Conservation (phyloP, 1,284 basidiomycete species). For the Pholiota adiposa region DNA sequence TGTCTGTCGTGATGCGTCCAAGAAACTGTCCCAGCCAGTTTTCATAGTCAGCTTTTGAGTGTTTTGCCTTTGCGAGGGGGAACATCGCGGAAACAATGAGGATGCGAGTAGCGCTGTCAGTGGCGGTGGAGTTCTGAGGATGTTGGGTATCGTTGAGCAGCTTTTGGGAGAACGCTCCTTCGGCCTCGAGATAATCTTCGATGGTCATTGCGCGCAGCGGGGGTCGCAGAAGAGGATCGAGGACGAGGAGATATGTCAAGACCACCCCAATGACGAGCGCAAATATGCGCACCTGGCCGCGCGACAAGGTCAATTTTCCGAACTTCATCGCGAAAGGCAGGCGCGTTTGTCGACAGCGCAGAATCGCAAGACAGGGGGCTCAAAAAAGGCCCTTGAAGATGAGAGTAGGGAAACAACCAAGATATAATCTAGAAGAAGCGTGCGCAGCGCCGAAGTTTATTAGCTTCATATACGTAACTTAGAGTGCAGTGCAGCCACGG, state of each 20-base stretch:
- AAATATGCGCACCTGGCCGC: background rate
- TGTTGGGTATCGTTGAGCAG: background rate
- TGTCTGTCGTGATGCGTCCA: constrained; percentile 43
- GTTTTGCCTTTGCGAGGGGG: constrained; percentile 53
- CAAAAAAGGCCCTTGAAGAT: background rate
- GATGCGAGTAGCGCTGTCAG: constrained; percentile 25
- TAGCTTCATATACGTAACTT: background rate
- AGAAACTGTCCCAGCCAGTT: constrained; percentile 48
- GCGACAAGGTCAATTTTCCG: background rate
- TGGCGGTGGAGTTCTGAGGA: background rate
- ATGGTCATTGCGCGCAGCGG: constrained; percentile 1
- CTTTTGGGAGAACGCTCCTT: background rate
- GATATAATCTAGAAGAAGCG: background rate
- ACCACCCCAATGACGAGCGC: background rate
- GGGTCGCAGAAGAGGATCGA: background rate
- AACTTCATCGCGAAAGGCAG: background rate
- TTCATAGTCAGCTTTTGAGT: constrained; percentile 45
- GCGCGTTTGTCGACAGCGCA: background rate
- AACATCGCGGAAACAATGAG: constrained; percentile 59
- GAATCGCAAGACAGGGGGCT: background rate
- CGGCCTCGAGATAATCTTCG: constrained; percentile 2
- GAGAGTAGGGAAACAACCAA: background rate
- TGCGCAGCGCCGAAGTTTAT: background rate
- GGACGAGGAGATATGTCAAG: background rate
- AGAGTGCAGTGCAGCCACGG: background rate